Conservation (phyloP, 2,329 filamentous ascomycete genomes). For the Aspergillus japonicus region DNA sequence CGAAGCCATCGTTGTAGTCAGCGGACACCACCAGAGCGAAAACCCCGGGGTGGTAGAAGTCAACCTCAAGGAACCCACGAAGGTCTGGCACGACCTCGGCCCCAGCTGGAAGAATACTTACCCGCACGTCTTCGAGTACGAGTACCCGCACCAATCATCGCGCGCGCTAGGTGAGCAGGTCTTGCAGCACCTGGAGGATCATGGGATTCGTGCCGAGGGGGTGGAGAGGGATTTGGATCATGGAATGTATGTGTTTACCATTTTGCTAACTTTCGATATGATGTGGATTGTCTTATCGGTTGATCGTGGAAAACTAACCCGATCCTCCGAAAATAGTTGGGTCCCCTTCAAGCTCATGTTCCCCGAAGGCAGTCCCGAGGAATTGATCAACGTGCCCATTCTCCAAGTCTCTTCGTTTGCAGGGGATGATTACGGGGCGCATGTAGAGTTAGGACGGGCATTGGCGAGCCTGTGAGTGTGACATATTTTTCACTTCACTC, state of each 20-base stretch:
- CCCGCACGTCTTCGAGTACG: constrained; percentile 3
- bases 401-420: not conserved
- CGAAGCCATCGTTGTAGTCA: not conserved
- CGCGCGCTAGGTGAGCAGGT: not conserved
- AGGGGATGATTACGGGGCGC: not conserved
- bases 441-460: not conserved
- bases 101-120: constrained; percentile 1
- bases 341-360: constrained; percentile 5
- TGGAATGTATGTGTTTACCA: not conserved
- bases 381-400: not conserved
- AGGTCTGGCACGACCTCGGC: constrained; percentile 5
- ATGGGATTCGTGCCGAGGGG: not conserved
- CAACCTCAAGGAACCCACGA: constrained; percentile 1
- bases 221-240: constrained; percentile 2
- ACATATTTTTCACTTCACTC: not conserved
- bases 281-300: too few relatives aligned
- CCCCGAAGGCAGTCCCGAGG: not conserved
- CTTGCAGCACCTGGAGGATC: not conserved
- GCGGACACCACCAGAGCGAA: not conserved
- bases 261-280: too few relatives aligned
- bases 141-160: not conserved
- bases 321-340: not conserved
- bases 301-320: too few relatives aligned
- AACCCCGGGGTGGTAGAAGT: not conserved
- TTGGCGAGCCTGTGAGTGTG: not conserved